Evolutionary conservation across 768 basidiomycete genomes (phyloP).

Genomic region (Termitomyces sp.): DNA sequence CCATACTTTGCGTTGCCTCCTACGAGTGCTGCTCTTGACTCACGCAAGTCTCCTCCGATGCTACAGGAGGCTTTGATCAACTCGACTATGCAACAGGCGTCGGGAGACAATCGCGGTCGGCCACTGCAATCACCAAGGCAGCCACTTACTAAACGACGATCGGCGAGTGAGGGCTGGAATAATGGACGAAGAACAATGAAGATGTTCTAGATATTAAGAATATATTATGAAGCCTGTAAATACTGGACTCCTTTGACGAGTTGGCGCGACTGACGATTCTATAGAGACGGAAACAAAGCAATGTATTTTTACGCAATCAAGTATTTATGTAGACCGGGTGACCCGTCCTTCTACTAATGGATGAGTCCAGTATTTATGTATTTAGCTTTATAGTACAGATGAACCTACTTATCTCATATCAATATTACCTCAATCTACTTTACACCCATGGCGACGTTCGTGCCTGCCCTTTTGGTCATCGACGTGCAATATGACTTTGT

Average conservation of each 20-base stretch:
- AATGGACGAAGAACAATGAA: slow-evolving; percentile 7
- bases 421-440: background rate
- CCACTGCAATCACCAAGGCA: background rate
- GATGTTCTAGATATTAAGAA: background rate
- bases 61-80: slow-evolving; percentile 19
- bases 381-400: background rate
- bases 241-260: background rate
- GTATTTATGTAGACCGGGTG: background rate
- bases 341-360: too few species aligned
- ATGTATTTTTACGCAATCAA: slow-evolving; percentile 4
- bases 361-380: too few species aligned
- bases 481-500: slow-evolving; percentile 89
- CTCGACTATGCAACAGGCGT: slow-evolving; percentile 3
- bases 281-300: background rate
- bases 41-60: slow-evolving; percentile 23
- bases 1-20: slow-evolving; percentile 45
- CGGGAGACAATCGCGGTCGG: slow-evolving; percentile 11
- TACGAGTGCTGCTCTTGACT: slow-evolving; percentile 19
- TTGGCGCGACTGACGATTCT: background rate
- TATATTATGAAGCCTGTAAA: background rate
- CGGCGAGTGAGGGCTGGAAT: slow-evolving; percentile 29
- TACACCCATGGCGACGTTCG: slow-evolving; percentile 20
- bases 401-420: background rate
- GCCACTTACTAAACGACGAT: slow-evolving; percentile 24
- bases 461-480: slow-evolving; percentile 62